These are phyloP conservation scores for Blakeslea trispora DNA, from an alignment of 371 early-diverging fungal genomes.

Conservation along the genomic window DNA sequence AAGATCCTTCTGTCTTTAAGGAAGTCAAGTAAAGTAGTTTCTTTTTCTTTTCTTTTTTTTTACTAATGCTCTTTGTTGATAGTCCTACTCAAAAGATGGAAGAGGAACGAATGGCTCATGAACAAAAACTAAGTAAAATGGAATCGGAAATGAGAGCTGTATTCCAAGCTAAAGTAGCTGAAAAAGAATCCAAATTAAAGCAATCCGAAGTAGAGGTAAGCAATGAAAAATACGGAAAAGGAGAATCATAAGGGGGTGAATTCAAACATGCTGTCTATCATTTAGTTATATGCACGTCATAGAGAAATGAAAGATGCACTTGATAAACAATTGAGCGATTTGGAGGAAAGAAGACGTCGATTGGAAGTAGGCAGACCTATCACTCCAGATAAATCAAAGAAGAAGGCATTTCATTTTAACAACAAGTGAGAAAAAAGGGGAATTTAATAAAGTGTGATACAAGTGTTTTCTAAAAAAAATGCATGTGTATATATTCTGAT, in stretches of 20 bases:
- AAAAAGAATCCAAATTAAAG: slow-evolving; percentile 95
- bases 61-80: neutral
- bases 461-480: too few species aligned
- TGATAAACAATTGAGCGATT: slow-evolving; percentile 87
- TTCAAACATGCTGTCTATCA: neutral
- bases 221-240: neutral
- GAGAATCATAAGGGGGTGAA: too few species aligned
- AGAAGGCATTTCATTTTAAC: slow-evolving; percentile 76
- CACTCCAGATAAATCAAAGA: slow-evolving; percentile 80
- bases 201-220: slow-evolving; percentile 90
- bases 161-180: slow-evolving; percentile 96
- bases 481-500: too few species aligned
- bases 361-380: slow-evolving; percentile 82
- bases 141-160: slow-evolving; percentile 97
- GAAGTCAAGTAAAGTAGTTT: slow-evolving; percentile 72
- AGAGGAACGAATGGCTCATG: slow-evolving; percentile 88
- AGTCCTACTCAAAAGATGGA: slow-evolving; percentile 90
- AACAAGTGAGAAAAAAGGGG: slow-evolving; percentile 13
- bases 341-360: slow-evolving; percentile 91
- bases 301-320: slow-evolving; percentile 95
- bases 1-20: slow-evolving; percentile 78
- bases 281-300: slow-evolving; percentile 86
- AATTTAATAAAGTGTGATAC: too few species aligned
- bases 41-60: neutral
- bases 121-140: slow-evolving; percentile 95